These are phyloP conservation scores for Paraglomus brasilianum DNA, from an alignment of 192 early-diverging fungal genomes.

Conservation along the genomic window DNA sequence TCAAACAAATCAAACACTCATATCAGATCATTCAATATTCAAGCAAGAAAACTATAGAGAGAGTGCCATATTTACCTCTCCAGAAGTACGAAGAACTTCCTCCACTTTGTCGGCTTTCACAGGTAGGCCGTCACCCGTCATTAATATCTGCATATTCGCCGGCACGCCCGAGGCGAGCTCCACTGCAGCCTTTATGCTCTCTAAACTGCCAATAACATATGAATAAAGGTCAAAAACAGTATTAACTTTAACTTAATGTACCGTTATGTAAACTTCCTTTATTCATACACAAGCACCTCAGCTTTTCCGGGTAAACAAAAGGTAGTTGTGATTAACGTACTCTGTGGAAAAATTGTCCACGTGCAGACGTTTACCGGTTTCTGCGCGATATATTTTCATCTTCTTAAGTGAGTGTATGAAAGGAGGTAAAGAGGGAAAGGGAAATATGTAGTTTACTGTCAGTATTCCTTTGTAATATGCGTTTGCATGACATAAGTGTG, in stretches of 20 bases:
- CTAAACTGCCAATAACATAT: constrained; percentile 35
- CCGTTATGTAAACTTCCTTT: neutral
- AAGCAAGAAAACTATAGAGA: neutral
- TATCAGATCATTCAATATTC: neutral
- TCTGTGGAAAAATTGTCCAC: neutral
- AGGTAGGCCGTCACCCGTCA: constrained; percentile 51
- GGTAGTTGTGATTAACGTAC: neutral
- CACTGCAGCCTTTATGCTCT: constrained; percentile 33
- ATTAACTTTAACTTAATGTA: neutral
- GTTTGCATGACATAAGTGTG: no score
- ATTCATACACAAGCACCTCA: neutral
- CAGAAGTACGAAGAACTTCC: constrained; percentile 42
- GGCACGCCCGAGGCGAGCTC: constrained; percentile 49
- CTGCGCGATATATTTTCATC: constrained; percentile 58
- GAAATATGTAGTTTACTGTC: no score
- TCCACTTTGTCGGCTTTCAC: constrained; percentile 47
- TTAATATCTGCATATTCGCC: constrained; percentile 48
- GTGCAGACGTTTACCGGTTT: constrained; percentile 50
- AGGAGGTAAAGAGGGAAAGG: no score
- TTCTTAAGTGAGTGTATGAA: no score
- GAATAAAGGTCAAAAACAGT: neutral
- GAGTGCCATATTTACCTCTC: constrained; percentile 38
- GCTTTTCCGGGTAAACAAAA: neutral
- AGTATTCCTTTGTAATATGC: no score
- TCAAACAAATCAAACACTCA: neutral